A percentile compares a stretch with the other conserved stretches of the same genome.
Evolutionary conservation across 257 asterid species (phyloP).

Genomic region (Henckelia pumila): DNA sequence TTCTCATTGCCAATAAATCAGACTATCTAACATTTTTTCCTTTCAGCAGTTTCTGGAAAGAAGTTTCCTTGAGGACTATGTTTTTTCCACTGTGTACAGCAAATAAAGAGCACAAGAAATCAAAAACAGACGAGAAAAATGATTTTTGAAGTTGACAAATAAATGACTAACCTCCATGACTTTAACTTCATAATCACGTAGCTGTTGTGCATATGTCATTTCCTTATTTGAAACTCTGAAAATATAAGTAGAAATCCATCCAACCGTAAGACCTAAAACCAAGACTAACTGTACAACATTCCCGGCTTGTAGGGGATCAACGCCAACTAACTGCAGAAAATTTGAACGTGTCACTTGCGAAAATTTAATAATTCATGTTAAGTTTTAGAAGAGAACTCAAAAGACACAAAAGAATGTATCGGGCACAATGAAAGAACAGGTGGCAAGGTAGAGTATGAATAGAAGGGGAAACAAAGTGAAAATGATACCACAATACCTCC

Average conservation of each 20-base stretch:
- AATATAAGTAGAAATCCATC: slow-evolving; percentile 94
- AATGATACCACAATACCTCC: slow-evolving; percentile 51
- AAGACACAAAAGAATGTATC: slow-evolving; percentile 2
- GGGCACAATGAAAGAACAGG: background rate
- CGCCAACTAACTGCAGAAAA: slow-evolving; percentile 67
- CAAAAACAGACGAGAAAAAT: background rate
- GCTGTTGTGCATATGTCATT: slow-evolving; percentile 92
- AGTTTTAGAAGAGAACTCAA: slow-evolving; percentile 1
- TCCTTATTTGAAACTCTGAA: slow-evolving; percentile 94
- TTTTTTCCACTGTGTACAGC: background rate
- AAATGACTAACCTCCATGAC: slow-evolving; percentile 74
- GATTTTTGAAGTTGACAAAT: background rate
- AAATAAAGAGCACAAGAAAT: slow-evolving; percentile 4
- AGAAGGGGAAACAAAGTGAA: background rate
- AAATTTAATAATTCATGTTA: slow-evolving; percentile 6
- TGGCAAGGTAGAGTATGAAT: background rate
- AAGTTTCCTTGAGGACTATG: background rate
- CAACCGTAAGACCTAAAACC: slow-evolving; percentile 85
- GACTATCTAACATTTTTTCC: background rate
- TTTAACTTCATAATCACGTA: slow-evolving; percentile 89
- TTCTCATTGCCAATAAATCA: background rate
- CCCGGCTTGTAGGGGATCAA: slow-evolving; percentile 90
- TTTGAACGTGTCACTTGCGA: slow-evolving; percentile 12
- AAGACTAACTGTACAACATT: slow-evolving; percentile 87
- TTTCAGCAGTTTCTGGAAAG: background rate